Percentiles rank a stretch among this genome's conserved stretches.
phyloP scores from a whole-genome alignment of 179 eudicot species.

The Spinacia oleracea region DNA sequence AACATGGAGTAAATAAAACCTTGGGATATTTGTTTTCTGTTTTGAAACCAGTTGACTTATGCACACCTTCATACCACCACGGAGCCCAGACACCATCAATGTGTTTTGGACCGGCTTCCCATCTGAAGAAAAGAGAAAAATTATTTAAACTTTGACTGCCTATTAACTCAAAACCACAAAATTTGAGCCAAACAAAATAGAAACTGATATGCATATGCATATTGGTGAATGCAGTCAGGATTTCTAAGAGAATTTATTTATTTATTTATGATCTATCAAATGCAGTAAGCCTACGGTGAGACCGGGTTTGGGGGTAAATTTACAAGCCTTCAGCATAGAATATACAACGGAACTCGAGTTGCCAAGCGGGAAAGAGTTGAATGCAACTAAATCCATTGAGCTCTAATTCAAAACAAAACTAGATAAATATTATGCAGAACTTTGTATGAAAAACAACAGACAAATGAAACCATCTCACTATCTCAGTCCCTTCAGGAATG shows the following conservation, averaged over 20 bases:
- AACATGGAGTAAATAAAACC: constrained; percentile 41
- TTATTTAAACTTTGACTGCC: neutral
- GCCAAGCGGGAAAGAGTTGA: neutral
- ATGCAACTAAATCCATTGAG: neutral
- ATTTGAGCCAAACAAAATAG: constrained; percentile 4
- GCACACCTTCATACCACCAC: constrained; percentile 88
- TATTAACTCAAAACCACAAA: constrained; percentile 9
- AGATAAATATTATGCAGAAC: neutral
- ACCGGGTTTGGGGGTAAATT: neutral
- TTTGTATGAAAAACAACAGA: neutral
- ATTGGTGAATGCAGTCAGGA: too few relatives aligned
- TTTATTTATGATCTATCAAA: neutral
- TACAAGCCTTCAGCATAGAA: neutral
- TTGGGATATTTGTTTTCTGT: constrained; percentile 54
- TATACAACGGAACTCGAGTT: neutral
- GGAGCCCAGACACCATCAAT: constrained; percentile 95
- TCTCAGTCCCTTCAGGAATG: neutral
- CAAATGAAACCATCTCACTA: neutral
- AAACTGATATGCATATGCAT: neutral
- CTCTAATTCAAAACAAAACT: neutral
- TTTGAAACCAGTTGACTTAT: constrained; percentile 72
- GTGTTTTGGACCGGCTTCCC: constrained; percentile 94
- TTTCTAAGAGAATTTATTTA: too few relatives aligned
- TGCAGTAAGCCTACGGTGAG: neutral
- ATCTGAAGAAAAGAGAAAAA: constrained; percentile 43